Base-by-base conservation (phyloP, 441 rosid species). In the Gossypium laxum region DNA sequence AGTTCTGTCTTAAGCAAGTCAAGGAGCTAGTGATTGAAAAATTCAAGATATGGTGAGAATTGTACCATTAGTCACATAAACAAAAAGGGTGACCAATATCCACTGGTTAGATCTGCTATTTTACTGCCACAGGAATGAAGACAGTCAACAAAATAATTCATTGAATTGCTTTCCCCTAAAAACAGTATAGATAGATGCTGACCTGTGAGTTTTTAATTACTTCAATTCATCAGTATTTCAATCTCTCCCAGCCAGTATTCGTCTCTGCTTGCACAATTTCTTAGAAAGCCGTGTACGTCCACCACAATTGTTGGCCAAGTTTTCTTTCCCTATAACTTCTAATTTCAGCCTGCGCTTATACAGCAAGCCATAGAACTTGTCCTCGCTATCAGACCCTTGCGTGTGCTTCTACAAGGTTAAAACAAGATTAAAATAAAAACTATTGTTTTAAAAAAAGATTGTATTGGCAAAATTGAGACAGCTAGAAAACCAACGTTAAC, bases 261-360 rank as follows among this genome's bases (percentile, higher is more conserved):
- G 11, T 28, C 71, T 50, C 43, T 58, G 59, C 71, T 67, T 50
- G 71, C 24, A 6, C 59, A 50, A 67, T 2, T 50, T 67, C 26
- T 28, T 15, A 17, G 74, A 61, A 77, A 21, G 47, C 18, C 51
- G 57, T 2, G 14, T 22, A 3, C 4, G 24, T 32, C 63, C 69
- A 59, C 61, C 52, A 45, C 64, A 71, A 28, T 55, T 50, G 47
- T 74, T 69, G 61, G 26, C 43, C 61, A 52, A 26, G 58, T 76
- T 75, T 59, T 75, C 76, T 70, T 79, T 73, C 28, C 72, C 75
- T 2, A 30, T 12, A 72, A 57, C 48, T 43, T 56, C 22, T n/a
- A 8, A 38, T 54, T 54, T 73, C 12, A 14, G 61, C 69, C 72
- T 76, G 43, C 71, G 77, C 70, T 67, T 15, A 26, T 75, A 78